phyloP scores from a whole-genome alignment of 257 asterid genomes.

The Solanum sejunctum region DNA sequence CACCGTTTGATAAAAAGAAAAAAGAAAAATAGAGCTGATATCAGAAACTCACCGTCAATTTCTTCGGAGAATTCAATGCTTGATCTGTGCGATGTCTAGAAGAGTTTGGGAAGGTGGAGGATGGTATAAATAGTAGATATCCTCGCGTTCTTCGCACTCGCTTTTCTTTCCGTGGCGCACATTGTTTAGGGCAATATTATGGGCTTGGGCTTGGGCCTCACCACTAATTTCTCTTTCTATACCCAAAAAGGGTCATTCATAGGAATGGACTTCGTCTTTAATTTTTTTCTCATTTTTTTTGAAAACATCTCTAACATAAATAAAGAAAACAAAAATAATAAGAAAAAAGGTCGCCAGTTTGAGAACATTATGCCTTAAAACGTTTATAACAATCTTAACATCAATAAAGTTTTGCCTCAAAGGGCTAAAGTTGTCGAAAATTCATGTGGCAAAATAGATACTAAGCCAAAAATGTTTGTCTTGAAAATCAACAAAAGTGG shows the following conservation, averaged over 20 bases:
- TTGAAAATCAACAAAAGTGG: too few species aligned
- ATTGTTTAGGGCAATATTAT: neutral
- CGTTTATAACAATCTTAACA: too few species aligned
- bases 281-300: too few species aligned
- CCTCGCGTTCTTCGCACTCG: neutral
- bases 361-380: too few species aligned
- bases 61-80: neutral
- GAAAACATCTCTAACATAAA: too few species aligned
- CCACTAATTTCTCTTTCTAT: neutral
- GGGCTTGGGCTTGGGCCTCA: neutral
- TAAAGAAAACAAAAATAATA: too few species aligned
- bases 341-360: too few species aligned
- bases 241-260: too few species aligned
- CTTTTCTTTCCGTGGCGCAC: neutral
- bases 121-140: neutral
- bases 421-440: neutral
- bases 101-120: neutral
- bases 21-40: neutral
- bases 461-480: too few species aligned
- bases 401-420: neutral
- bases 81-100: neutral
- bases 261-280: too few species aligned
- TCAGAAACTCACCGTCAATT: neutral
- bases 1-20: neutral
- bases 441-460: neutral